These are phyloP conservation scores for Fonsecaea erecta DNA, from an alignment of 2,329 filamentous ascomycete species.

Conservation along the genomic window DNA sequence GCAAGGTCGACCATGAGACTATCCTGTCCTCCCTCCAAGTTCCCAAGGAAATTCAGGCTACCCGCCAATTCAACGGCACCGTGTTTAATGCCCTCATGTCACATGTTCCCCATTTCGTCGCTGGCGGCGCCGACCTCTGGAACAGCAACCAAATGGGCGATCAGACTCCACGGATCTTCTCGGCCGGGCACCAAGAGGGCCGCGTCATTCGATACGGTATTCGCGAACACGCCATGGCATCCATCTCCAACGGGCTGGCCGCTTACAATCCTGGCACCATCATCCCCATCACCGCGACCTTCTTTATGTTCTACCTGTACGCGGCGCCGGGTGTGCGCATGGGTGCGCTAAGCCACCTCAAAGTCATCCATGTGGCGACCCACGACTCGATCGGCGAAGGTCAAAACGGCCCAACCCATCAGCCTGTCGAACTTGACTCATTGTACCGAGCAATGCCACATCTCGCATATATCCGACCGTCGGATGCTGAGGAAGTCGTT, in stretches of 20 bases:
- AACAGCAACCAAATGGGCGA: conserved; percentile 30
- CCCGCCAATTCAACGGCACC: not conserved
- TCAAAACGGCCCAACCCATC: conserved; percentile 66
- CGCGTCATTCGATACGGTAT: conserved; percentile 63
- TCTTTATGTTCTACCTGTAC: conserved; percentile 67
- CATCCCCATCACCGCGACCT: conserved; percentile 52
- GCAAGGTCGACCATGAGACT: too few relatives aligned
- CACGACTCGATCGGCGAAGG: conserved; percentile 64
- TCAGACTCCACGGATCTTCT: conserved; percentile 24
- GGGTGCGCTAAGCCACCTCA: conserved; percentile 59
- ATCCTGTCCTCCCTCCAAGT: too few relatives aligned
- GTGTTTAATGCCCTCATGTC: conserved; percentile 8
- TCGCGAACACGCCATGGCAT: conserved; percentile 68
- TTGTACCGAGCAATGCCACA: conserved; percentile 69
- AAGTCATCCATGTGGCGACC: conserved; percentile 62
- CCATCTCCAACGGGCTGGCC: conserved; percentile 78
- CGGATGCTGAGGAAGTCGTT: conserved; percentile 61
- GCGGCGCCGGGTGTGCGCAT: conserved; percentile 63
- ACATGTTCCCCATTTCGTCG: not conserved
- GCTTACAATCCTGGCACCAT: conserved; percentile 62
- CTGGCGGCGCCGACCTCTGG: not conserved
- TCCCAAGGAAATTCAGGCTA: not conserved
- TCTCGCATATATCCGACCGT: conserved; percentile 63
- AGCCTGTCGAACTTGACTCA: conserved; percentile 62
- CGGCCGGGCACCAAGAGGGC: conserved; percentile 47